Conservation (phyloP, 1,139 yeast genomes). For the Sugiyamaella xylanicola region DNA sequence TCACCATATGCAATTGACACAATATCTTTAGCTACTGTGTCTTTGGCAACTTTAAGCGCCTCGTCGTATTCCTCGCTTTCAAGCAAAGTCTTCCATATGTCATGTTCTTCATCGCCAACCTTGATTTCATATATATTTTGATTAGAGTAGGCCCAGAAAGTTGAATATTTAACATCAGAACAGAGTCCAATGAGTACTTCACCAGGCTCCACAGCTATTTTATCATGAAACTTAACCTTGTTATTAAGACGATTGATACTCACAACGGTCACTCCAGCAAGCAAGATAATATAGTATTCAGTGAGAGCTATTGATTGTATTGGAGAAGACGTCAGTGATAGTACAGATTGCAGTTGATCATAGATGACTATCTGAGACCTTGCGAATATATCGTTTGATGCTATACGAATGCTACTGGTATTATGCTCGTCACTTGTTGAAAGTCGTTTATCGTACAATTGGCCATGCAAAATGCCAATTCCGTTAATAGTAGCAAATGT, state of each 20-base stretch:
- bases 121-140: slow-evolving; percentile 60
- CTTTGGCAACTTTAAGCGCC: slow-evolving; percentile 56
- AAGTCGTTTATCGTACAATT: slow-evolving; percentile 15
- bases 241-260: slow-evolving; percentile 56
- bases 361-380: slow-evolving; percentile 47
- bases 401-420: slow-evolving; percentile 16
- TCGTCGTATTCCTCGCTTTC: slow-evolving; percentile 64
- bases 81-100: slow-evolving; percentile 76
- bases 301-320: slow-evolving; percentile 51
- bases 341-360: slow-evolving; percentile 45
- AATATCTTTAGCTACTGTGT: slow-evolving; percentile 52
- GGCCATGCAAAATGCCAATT: slow-evolving; percentile 50
- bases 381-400: slow-evolving; percentile 30
- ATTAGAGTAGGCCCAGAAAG: slow-evolving; percentile 63
- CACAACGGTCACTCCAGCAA: slow-evolving; percentile 48
- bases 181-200: slow-evolving; percentile 58
- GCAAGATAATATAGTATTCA: slow-evolving; percentile 54
- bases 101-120: slow-evolving; percentile 65
- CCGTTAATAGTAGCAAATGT: slow-evolving; percentile 52
- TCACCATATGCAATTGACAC: slow-evolving; percentile 69
- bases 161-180: slow-evolving; percentile 56
- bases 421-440: slow-evolving; percentile 24
- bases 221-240: slow-evolving; percentile 48
- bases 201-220: slow-evolving; percentile 40
- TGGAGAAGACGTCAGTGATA: slow-evolving; percentile 30